Conservation (phyloP, 1,284 basidiomycete species). For the Cryptococcus floricola region DNA sequence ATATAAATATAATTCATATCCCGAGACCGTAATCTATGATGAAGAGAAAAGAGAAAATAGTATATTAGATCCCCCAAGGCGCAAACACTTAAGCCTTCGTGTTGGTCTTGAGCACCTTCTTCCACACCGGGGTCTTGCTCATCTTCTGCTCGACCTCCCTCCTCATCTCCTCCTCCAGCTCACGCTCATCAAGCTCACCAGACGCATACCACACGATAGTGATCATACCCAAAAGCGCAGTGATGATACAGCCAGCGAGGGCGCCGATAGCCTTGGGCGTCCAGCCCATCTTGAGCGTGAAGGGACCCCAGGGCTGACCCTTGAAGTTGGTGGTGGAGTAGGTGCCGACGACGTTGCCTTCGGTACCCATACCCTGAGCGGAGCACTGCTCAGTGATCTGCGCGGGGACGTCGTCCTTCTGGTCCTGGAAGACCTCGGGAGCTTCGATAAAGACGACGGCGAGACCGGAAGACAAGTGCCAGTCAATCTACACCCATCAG, state of each 20-base stretch:
- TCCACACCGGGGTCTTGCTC: constrained; percentile 11
- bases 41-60: no score
- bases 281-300: constrained; percentile 66
- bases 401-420: constrained; percentile 31
- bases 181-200: constrained; percentile 67
- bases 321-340: constrained; percentile 45
- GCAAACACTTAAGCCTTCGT: not conserved
- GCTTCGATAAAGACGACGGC: constrained; percentile 50
- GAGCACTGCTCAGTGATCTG: constrained; percentile 64
- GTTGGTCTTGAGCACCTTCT: constrained; percentile 6
- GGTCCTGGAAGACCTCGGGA: constrained; percentile 42
- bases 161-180: constrained; percentile 66
- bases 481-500: constrained; percentile 34
- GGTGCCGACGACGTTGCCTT: constrained; percentile 62
- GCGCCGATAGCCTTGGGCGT: constrained; percentile 73
- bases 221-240: constrained; percentile 73
- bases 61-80: no score
- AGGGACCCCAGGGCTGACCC: constrained; percentile 64
- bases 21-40: no score
- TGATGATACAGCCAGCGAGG: constrained; percentile 78
- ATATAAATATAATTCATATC: no score
- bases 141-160: constrained; percentile 11
- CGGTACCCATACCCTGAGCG: constrained; percentile 57
- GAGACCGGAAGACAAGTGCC: constrained; percentile 48
- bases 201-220: constrained; percentile 78